Conservation (phyloP, 768 basidiomycete species). For the Termitomyces sp. region DNA sequence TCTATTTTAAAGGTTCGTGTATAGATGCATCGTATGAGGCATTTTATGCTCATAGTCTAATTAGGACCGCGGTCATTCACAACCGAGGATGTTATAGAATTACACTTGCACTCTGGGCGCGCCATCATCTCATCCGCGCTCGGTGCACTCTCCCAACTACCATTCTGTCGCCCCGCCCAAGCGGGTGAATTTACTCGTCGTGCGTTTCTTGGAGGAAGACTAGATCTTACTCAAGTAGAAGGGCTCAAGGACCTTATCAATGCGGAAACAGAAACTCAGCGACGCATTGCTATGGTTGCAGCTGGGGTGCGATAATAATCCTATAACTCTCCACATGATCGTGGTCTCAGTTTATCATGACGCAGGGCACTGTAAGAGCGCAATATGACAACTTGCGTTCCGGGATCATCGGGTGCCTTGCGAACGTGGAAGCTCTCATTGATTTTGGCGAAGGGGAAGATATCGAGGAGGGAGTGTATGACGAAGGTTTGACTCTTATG, state of each 20-base stretch:
- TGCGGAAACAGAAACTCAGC: slow-evolving; percentile 81
- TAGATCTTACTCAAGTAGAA: slow-evolving; percentile 88
- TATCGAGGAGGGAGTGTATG: slow-evolving; percentile 76
- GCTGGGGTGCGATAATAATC: slow-evolving; percentile 49
- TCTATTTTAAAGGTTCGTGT: slow-evolving; percentile 71
- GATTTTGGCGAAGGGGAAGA: slow-evolving; percentile 94
- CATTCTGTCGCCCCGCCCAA: slow-evolving; percentile 71
- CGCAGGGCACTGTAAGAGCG: slow-evolving; percentile 56
- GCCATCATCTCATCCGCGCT: slow-evolving; percentile 75
- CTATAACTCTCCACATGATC: background rate
- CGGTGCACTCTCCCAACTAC: slow-evolving; percentile 51
- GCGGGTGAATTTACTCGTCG: slow-evolving; percentile 87
- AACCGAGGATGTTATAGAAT: slow-evolving; percentile 73
- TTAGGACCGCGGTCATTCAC: slow-evolving; percentile 75
- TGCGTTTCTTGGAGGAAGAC: slow-evolving; percentile 72
- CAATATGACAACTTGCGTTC: slow-evolving; percentile 60
- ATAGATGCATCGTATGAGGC: background rate
- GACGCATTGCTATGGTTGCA: slow-evolving; percentile 63
- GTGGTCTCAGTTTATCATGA: slow-evolving; percentile 5
- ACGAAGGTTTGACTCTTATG: slow-evolving; percentile 44
- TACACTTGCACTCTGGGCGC: slow-evolving; percentile 84
- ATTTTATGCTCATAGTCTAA: background rate
- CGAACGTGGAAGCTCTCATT: slow-evolving; percentile 82
- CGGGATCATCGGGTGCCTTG: slow-evolving; percentile 66
- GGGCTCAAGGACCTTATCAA: slow-evolving; percentile 84